Conservation (phyloP, 257 asterid species). For the Penstemon davidsonii region DNA sequence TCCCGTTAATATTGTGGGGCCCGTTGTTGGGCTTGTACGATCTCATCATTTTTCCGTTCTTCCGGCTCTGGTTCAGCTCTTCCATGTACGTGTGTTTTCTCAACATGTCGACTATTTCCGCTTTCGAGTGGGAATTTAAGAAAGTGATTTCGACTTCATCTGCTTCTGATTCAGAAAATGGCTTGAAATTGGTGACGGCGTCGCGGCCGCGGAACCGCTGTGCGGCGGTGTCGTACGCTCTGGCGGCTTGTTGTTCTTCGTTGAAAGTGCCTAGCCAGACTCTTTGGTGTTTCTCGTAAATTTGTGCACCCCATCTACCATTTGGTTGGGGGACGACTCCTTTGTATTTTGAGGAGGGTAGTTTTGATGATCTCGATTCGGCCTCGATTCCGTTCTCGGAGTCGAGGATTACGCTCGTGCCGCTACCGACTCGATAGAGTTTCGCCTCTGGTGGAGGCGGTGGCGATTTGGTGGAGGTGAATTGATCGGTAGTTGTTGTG, state of each 20-base stretch:
- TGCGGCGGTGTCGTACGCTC: conserved; percentile 88
- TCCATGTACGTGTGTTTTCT: conserved; percentile 80
- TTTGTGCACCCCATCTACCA: conserved; percentile 98
- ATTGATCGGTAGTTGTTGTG: conserved; percentile 57
- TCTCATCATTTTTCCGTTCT: neutral
- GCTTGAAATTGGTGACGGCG: conserved; percentile 80
- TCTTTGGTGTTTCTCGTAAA: conserved; percentile 83
- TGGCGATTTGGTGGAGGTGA: conserved; percentile 32
- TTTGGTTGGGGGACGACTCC: conserved; percentile 98
- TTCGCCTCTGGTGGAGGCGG: conserved; percentile 37
- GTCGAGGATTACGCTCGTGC: conserved; percentile 58
- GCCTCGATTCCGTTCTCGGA: conserved; percentile 65
- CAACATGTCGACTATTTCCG: conserved; percentile 87
- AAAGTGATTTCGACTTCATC: conserved; percentile 53
- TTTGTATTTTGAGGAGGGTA: conserved; percentile 83
- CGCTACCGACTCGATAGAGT: conserved; percentile 66
- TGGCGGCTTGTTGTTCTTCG: conserved; percentile 78
- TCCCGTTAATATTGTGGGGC: too few relatives aligned
- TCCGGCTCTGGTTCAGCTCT: conserved; percentile 70
- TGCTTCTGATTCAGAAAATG: conserved; percentile 35
- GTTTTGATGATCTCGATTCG: conserved; percentile 57
- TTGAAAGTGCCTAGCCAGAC: conserved; percentile 92
- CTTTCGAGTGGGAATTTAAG: conserved; percentile 63
- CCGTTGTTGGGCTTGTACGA: neutral
- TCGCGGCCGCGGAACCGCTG: conserved; percentile 90